Evolutionary conservation across 805 yeast genomes (phyloP).

Genomic region (Priceomyces haplophilus): DNA sequence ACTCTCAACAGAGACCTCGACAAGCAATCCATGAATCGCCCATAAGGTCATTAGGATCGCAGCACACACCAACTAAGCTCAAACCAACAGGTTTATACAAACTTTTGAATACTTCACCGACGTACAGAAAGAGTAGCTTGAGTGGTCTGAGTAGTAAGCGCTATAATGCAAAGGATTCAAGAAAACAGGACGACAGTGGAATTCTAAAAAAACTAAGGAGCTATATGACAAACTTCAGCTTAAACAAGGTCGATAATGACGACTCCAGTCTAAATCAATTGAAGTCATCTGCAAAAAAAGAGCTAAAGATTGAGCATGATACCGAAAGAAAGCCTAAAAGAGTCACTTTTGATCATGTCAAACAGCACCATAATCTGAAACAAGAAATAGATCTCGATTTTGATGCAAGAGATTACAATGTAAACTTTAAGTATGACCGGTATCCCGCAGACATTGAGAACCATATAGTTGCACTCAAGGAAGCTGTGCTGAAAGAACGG

Average conservation of each 20-base stretch:
- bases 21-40: conserved; percentile 4
- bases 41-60: conserved; percentile 4
- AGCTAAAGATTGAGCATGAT: conserved; percentile 8
- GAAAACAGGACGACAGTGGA: conserved; percentile 2
- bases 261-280: conserved; percentile 13
- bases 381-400: conserved; percentile 11
- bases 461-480: neutral
- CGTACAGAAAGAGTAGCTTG: neutral
- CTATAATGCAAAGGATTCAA: conserved; percentile 3
- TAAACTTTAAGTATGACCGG: conserved; percentile 5
- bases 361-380: neutral
- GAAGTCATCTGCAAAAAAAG: conserved; percentile 15
- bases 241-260: conserved; percentile 13
- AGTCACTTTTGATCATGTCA: conserved; percentile 12
- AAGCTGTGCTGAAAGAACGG: conserved; percentile 6
- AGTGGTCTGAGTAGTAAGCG: neutral
- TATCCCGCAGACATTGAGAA: neutral
- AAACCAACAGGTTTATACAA: conserved; percentile 12
- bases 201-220: conserved; percentile 11
- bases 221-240: conserved; percentile 12
- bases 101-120: conserved; percentile 7
- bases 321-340: conserved; percentile 10
- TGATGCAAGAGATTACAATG: conserved; percentile 7
- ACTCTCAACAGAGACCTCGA: too few relatives aligned
- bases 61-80: conserved; percentile 8